Base-by-base conservation (phyloP, 305 asterid genomes). In the Salvia sclarea region DNA sequence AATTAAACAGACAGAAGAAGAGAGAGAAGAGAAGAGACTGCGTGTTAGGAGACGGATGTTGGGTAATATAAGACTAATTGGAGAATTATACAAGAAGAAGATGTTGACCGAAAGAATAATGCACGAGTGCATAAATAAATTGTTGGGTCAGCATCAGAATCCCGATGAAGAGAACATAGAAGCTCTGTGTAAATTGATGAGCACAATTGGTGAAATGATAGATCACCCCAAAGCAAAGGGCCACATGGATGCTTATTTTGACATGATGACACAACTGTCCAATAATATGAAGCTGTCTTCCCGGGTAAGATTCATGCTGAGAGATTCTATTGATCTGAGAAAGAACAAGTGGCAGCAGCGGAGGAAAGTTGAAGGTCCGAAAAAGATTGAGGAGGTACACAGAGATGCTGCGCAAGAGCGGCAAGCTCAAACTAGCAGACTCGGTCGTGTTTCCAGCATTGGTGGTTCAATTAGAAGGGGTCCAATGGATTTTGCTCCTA, bases 111-210 rank as follows among this genome's bases (percentile, higher is more conserved):
- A 86, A 69, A 84, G 85, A 44, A 87, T 90, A 57, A 88, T 90
- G 90, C 97, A 82, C 12, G 92, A 75, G 76, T 90, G 97, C 83
- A 83, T 90, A 52, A 77, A 68, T 30, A 90, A 88, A 69, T 77
- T 90, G 75, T 71, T 90, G 66, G 91, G 95, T 33, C 85, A 86
- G 70, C n/a, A 78, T 68, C 84, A 85, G 72, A 78, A 81, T 82
- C 96, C 95, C 0, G 96, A 88, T 16, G 95, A 90, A 66, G 97
- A 88, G 66, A 85, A 90, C 70, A 78, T 86, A 45, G 97, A 90
- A 59, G 86, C 94, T 63, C 76, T 90, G 52, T 90, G 96, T 87
- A 84, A 85, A 71, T 72, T 90, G 68, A 88, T 90, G 96, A 84
- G 91, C 84, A 90, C 95, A 4, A 88, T 88, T 12, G 96, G 96